Evolutionary conservation across 1,139 yeast genomes (phyloP), one percentile per base, ranked within the genome.

Genomic region (Citeromyces siamensis): DNA sequence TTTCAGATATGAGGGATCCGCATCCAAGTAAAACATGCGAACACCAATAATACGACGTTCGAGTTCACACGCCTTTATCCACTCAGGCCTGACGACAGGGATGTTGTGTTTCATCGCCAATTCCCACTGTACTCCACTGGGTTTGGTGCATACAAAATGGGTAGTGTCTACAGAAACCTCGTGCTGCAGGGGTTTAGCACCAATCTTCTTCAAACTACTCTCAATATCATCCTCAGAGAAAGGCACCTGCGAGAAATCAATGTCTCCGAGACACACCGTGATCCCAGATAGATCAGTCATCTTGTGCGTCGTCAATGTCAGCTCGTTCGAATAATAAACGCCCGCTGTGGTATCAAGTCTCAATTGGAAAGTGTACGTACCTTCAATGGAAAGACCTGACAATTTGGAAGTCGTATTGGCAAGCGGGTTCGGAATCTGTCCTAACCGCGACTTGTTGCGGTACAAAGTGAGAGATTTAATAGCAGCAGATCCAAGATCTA

Each of bases 251-350:
- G 75, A 65, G 32, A 40, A 50, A 37, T 72, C 75, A 40, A 90
- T 66, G 37, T 82, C 83, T 20, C 98, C 97, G 38, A 86, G 57
- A 55, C 98, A 90, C 3, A 85, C 82, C 1, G 94, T 85, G 42
- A 90, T 85, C 42, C 99, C 99, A 2, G 86, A 71, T 48, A 93
- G 66, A 56, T 90, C 96, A 0, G 96, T 88, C 96, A 90, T 88
- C 53, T 86, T 88, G 55, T 88, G 97, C 6, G 98, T 90, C 41
- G 72, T 78, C 9, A 88, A 75, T 38, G 70, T 71, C 31, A 90
- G 57, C 23, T 62, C 60, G 32, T 85, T 80, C 5, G 95, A 82
- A 52, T 64, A 64, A 51, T 70, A 84, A 14, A 69, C 67, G 12
- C 99, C 99, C 0, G 97, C 94, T 2, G 95, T 79, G 5, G 98